Evolutionary conservation across 257 asterid genomes (phyloP).

Genomic region (Jacaranda mimosifolia): DNA sequence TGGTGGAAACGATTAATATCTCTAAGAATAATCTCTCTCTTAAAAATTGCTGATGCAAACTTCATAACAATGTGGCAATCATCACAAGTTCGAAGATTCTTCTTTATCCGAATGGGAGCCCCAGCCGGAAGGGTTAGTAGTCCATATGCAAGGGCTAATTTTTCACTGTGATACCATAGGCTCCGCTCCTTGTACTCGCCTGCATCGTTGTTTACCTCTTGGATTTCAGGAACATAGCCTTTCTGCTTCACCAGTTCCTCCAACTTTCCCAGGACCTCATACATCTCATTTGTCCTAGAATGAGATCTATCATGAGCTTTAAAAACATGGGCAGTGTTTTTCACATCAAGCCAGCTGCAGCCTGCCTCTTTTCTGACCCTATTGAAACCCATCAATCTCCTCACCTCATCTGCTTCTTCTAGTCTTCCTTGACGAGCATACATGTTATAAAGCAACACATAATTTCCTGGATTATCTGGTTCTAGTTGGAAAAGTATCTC

Average conservation of each 20-base stretch:
- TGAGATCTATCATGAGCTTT: slow-evolving; percentile 57
- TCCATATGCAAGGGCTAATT: slow-evolving; percentile 54
- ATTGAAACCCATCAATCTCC: slow-evolving; percentile 58
- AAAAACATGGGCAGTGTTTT: slow-evolving; percentile 51
- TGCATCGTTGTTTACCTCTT: slow-evolving; percentile 26
- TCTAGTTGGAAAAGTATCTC: slow-evolving; percentile 53
- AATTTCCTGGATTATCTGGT: slow-evolving; percentile 61
- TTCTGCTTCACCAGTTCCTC: slow-evolving; percentile 52
- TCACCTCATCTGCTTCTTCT: slow-evolving; percentile 55
- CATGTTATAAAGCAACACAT: slow-evolving; percentile 55
- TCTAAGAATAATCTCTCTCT: slow-evolving; percentile 56
- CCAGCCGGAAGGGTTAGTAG: slow-evolving; percentile 47
- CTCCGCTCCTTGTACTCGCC: slow-evolving; percentile 44
- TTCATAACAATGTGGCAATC: slow-evolving; percentile 55
- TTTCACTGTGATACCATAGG: slow-evolving; percentile 60
- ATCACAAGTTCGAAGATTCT: slow-evolving; percentile 56
- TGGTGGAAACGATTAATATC: slow-evolving; percentile 56
- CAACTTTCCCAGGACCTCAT: slow-evolving; percentile 51
- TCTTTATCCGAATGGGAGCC: slow-evolving; percentile 57
- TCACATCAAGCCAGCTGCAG: slow-evolving; percentile 60
- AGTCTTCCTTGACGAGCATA: slow-evolving; percentile 46
- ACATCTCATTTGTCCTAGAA: slow-evolving; percentile 45
- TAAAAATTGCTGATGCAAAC: slow-evolving; percentile 51
- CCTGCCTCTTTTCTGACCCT: slow-evolving; percentile 57
- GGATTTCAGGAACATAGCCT: slow-evolving; percentile 49